Percentiles rank a stretch among this genome's conserved stretches.
These are phyloP conservation scores for Royoungia palumana DNA, from an alignment of 768 basidiomycete genomes.

Conservation along the genomic window DNA sequence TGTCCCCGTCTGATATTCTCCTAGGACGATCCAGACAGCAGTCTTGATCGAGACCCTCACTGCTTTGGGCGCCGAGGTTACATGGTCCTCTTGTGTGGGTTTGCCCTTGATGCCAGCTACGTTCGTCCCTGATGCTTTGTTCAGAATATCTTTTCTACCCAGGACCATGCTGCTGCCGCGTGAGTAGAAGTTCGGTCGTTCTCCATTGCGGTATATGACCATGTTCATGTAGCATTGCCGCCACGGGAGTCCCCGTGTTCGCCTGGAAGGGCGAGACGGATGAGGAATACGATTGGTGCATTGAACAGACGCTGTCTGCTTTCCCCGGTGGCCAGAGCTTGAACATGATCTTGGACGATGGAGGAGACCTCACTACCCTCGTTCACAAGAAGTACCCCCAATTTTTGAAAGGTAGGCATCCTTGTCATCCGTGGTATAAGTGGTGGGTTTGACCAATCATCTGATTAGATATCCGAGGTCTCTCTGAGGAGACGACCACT, in stretches of 20 bases:
- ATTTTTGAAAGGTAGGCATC: constrained; percentile 61
- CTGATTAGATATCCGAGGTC: constrained; percentile 72
- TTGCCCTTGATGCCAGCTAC: neutral
- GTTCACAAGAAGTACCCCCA: constrained; percentile 98
- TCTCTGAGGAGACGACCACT: constrained; percentile 99
- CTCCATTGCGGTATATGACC: neutral
- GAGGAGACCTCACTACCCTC: constrained; percentile 91
- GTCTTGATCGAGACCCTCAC: constrained; percentile 98
- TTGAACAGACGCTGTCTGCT: constrained; percentile 90
- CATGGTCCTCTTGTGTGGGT: constrained; percentile 97
- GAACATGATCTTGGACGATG: constrained; percentile 99
- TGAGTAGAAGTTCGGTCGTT: constrained; percentile 37
- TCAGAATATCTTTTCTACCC: constrained; percentile 99
- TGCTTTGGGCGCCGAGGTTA: constrained; percentile 92
- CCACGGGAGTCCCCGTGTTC: constrained; percentile 96
- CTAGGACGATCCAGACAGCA: constrained; percentile 96
- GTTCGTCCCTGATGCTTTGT: constrained; percentile 4
- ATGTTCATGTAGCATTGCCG: constrained; percentile 68
- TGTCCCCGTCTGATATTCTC: constrained; percentile 2
- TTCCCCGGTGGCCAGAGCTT: constrained; percentile 80
- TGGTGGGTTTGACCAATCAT: neutral
- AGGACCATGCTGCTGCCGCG: constrained; percentile 99
- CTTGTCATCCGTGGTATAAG: neutral
- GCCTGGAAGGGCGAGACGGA: constrained; percentile 99
- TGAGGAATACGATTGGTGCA: constrained; percentile 98